Evolutionary conservation across 768 basidiomycete species (phyloP), one percentile per base, ranked within the genome.

Genomic region (Phaeotremella fagi): DNA sequence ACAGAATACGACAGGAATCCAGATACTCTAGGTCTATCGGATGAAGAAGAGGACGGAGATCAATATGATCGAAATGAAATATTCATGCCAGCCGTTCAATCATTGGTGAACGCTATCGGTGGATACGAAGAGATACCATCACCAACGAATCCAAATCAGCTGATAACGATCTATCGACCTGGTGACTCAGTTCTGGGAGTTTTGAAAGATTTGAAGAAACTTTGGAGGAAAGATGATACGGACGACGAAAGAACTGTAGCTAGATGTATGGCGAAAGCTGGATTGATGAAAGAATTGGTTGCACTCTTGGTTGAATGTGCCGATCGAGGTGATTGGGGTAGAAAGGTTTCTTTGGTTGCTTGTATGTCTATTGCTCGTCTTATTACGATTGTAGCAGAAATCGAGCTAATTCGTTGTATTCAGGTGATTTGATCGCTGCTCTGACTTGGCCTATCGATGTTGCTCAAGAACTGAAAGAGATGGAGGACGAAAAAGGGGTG

Each of bases 371-470:
- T 28, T 3, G 9, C 3, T 23, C 16, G 42, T 5, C 24, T 23
- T 18, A 42, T 23, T 35, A 44, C 16, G 3, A 47, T n/a, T 42
- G 11, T 27, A n/a, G 5, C 15, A 33, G 37, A 20, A 20, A 26
- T 33, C 2, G n/a, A 33, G 16, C 31, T 33, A 16, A 33, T 29
- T 25, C 22, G 22, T 48, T 26, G 7, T 12, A 16, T 16, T 27
- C 58, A 77, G 78, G 84, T 6, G 95, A 98, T 70, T 78, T 99
- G 22, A 85, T 98, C 71, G 88, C 90, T 0, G 91, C 92, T 0
- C 88, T 99, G 88, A 98, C 94, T 1, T 99, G 95, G 95, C 95
- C 95, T 0, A 94, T 99, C 49, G 89, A 98, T 74, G 79, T 98
- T 58, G 87, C 90, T 0, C 87, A 89, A 65, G 95, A 98, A 75